Evolutionary conservation across 768 basidiomycete genomes (phyloP), one percentile per base, ranked within the genome.

Genomic region (Suillus lakei): DNA sequence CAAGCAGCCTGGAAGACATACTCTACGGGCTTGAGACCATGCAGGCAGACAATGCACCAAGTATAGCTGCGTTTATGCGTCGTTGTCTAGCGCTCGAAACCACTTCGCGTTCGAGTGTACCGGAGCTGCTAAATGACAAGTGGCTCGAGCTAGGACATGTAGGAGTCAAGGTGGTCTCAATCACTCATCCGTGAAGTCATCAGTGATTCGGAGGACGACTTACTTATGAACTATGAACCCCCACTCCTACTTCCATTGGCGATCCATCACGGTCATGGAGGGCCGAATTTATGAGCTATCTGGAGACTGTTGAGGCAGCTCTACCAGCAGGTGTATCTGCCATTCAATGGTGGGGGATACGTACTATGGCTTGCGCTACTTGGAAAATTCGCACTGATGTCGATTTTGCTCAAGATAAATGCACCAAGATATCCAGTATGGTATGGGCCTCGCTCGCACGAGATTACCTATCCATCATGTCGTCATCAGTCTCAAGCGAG

Each of bases 381-480:
- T 62, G 30, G 13, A 54, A 28, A 26, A 28, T 60, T 12, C n/a
- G 2, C 4, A 2, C 54, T 56, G 54, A 56, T 32, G 36, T 34
- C 34, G 8, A 51, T 38, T 38, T 38, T 38, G 38, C 38, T 38
- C 13, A 74, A 38, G 38, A 38, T 67, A 5, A 76, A 80, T 68
- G 58, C 69, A 4, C 36, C 50, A 6, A 64, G 69, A 1, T 77
- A 76, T 64, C 78, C 75, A 2, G n/a, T n/a, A n/a, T n/a, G n/a
- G 71, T 73, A 2, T 81, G 78, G 79, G 75, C 74, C 1, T 77
- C 77, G 0, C 70, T 82, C 5, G 79, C 81, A 8, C 65, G 70
- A 9, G 80, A 82, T 64, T 77, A 78, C 32, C 73, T 82, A 9
- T 54, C 78, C 3, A 75, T 83, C 28, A 80, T 81, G 77, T 76